phyloP scores from a whole-genome alignment of 148 eudicot species.

The Silene conica region DNA sequence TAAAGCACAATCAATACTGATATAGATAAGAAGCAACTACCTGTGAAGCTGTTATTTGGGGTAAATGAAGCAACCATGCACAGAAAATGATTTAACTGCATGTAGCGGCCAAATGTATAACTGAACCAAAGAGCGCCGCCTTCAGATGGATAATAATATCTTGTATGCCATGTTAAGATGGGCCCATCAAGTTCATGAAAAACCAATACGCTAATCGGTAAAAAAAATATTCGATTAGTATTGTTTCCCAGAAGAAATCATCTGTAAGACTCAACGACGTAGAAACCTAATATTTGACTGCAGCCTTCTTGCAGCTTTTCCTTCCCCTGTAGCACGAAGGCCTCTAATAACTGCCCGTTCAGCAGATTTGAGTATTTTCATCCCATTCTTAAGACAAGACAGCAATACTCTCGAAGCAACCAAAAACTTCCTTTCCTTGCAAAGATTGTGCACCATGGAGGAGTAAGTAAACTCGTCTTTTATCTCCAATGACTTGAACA shows the following conservation, averaged over 20 bases:
- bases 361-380: slow-evolving; percentile 52
- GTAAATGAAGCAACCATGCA: slow-evolving; percentile 3
- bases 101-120: background rate
- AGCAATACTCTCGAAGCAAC: slow-evolving; percentile 67
- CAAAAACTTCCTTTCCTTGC: slow-evolving; percentile 58
- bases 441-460: slow-evolving; percentile 79
- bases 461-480: slow-evolving; percentile 86
- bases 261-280: slow-evolving; percentile 25
- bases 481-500: slow-evolving; percentile 53
- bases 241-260: background rate
- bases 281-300: slow-evolving; percentile 42
- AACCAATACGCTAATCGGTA: too few species aligned
- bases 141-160: background rate
- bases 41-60: background rate
- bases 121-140: background rate
- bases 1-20: background rate
- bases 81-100: background rate
- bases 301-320: slow-evolving; percentile 42
- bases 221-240: background rate
- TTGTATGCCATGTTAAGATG: background rate
- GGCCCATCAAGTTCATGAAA: background rate
- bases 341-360: slow-evolving; percentile 63
- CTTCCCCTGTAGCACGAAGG: slow-evolving; percentile 44
- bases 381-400: slow-evolving; percentile 54
- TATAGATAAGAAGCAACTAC: background rate